phyloP scores from a whole-genome alignment of 306 rosid species.

The Sesbania bispinosa region DNA sequence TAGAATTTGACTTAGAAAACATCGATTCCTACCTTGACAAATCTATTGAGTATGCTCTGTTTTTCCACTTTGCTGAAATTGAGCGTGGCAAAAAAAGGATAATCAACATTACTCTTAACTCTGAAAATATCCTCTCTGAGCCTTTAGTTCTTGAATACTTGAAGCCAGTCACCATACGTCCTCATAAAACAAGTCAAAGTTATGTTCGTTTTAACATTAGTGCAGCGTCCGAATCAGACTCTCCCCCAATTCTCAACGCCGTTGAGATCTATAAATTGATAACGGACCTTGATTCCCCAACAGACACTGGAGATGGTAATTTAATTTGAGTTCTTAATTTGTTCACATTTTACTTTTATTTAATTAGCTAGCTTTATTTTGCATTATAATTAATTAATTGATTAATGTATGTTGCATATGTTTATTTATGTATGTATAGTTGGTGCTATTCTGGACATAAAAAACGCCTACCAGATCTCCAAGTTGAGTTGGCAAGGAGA shows the following conservation, averaged over 20 bases:
- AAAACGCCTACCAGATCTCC: too few relatives aligned
- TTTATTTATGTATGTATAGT: too few relatives aligned
- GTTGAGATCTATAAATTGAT: constrained; percentile 3
- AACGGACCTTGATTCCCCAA: background rate
- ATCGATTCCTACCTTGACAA: too few relatives aligned
- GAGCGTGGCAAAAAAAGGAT: too few relatives aligned
- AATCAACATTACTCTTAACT: constrained; percentile 35
- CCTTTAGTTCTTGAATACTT: constrained; percentile 31
- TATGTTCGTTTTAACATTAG: background rate
- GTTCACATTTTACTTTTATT: too few relatives aligned
- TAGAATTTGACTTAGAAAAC: background rate
- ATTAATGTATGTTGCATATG: background rate
- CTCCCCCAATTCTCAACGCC: constrained; percentile 52
- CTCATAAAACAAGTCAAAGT: background rate
- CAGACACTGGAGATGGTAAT: background rate
- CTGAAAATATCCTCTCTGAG: background rate
- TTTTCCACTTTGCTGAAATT: constrained; percentile 43
- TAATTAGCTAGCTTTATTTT: too few relatives aligned
- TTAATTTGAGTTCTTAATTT: too few relatives aligned
- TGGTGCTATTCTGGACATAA: background rate
- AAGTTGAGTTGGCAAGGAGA: constrained; percentile 40
- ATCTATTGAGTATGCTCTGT: background rate
- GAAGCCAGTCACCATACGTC: background rate
- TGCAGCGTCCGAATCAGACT: constrained; percentile 18
- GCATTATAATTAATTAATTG: too few relatives aligned